Evolutionary conservation across 2,329 filamentous ascomycete genomes (phyloP).

Genomic region (Apiospora hydei): DNA sequence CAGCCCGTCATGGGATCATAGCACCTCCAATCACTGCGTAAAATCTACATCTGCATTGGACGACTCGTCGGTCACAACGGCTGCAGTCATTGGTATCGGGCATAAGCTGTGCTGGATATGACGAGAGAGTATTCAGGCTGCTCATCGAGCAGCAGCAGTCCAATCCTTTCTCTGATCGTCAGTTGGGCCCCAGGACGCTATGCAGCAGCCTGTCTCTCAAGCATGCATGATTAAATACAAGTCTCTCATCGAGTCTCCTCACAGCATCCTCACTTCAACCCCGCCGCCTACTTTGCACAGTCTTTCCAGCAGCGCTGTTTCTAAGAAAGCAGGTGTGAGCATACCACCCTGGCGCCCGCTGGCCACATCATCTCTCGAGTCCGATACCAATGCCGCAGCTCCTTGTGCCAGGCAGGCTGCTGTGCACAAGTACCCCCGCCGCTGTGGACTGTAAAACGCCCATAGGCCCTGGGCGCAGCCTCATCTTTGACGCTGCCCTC

Average conservation of each 20-base stretch:
- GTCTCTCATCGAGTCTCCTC: constrained; percentile 8
- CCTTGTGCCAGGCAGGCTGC: constrained; percentile 32
- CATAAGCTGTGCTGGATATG: not conserved
- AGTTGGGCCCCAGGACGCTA: not conserved
- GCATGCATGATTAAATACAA: not conserved
- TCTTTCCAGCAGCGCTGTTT: constrained; percentile 30
- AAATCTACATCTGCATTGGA: not conserved
- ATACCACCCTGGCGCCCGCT: constrained; percentile 28
- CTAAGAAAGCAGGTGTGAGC: constrained; percentile 34
- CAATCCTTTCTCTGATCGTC: not conserved
- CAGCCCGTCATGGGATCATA: not conserved
- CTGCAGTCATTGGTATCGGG: not conserved
- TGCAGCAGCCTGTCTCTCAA: not conserved
- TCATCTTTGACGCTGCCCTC: constrained; percentile 26
- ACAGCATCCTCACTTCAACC: constrained; percentile 28
- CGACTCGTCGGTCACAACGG: not conserved
- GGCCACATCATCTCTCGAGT: constrained; percentile 28
- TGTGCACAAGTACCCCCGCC: constrained; percentile 32
- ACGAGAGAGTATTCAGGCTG: not conserved
- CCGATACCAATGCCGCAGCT: constrained; percentile 34
- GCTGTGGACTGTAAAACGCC: not conserved
- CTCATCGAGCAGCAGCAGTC: not conserved
- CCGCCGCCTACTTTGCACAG: constrained; percentile 27
- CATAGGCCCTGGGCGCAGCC: constrained; percentile 11
- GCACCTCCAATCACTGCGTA: not conserved